These are phyloP conservation scores for Mucor ambiguus DNA, from an alignment of 371 early-diverging fungal genomes.

Conservation along the genomic window DNA sequence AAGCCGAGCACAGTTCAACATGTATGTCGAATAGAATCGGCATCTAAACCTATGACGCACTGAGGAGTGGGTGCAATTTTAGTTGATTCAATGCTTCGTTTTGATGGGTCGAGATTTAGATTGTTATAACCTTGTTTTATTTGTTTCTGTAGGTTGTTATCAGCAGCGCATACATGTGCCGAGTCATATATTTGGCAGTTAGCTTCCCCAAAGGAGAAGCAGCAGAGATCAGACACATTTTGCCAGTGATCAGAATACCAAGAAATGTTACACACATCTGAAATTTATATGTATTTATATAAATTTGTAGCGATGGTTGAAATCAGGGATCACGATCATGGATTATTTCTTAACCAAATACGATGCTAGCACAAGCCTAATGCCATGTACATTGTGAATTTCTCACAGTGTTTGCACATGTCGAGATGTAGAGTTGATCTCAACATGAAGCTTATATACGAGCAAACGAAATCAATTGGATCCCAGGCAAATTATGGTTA, in stretches of 20 bases:
- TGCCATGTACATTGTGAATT: not conserved
- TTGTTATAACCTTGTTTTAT: not conserved
- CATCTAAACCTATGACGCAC: constrained; percentile 5
- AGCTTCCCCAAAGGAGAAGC: not conserved
- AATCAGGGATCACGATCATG: not conserved
- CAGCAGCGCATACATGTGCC: not conserved
- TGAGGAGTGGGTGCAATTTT: constrained; percentile 1
- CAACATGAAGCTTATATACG: not conserved
- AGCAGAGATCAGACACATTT: not conserved
- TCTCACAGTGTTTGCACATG: not conserved
- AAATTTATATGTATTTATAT: not conserved
- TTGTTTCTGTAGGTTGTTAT: not conserved
- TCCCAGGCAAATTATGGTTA: not conserved
- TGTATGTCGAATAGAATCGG: not conserved
- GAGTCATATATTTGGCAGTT: not conserved
- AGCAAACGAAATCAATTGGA: not conserved
- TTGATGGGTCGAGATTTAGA: not conserved
- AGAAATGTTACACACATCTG: not conserved
- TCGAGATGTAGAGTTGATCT: not conserved
- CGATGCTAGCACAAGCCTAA: not conserved
- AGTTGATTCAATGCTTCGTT: not conserved
- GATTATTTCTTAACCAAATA: not conserved
- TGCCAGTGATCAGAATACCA: not conserved
- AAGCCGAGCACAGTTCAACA: constrained; percentile 3
- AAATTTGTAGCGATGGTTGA: not conserved